A percentile compares a stretch with the other conserved stretches of the same genome.
These are phyloP conservation scores for Ustilago sp. DNA, from an alignment of 1,284 basidiomycete species.

Conservation along the genomic window DNA sequence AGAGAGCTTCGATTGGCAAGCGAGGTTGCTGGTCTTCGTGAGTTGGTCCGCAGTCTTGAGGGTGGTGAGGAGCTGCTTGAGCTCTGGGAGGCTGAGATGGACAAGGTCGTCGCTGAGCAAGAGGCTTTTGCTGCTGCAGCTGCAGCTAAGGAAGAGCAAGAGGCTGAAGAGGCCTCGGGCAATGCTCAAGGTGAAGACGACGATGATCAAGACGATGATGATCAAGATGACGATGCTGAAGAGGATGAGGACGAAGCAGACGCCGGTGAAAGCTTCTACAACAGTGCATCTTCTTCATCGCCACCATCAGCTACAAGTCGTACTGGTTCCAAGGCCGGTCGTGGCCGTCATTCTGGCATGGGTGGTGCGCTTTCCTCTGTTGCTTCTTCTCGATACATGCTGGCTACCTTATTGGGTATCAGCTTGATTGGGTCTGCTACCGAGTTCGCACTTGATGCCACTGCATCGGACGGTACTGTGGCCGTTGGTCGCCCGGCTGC, in stretches of 20 bases:
- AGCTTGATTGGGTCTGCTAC: slow-evolving; percentile 59
- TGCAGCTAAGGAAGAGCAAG: slow-evolving; percentile 51
- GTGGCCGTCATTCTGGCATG: slow-evolving; percentile 25
- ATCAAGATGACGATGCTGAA: slow-evolving; percentile 50
- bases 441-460: slow-evolving; percentile 41
- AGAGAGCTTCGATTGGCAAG: slow-evolving; percentile 60
- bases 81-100: slow-evolving; percentile 64
- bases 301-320: slow-evolving; percentile 40
- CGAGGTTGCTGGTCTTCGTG: slow-evolving; percentile 61
- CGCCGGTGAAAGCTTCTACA: slow-evolving; percentile 36
- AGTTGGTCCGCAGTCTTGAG: slow-evolving; percentile 62
- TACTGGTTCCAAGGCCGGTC: slow-evolving; percentile 23
- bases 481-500: slow-evolving; percentile 38
- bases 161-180: slow-evolving; percentile 33
- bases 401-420: slow-evolving; percentile 63
- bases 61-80: slow-evolving; percentile 67
- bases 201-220: slow-evolving; percentile 59
- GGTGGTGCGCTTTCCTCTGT: slow-evolving; percentile 27
- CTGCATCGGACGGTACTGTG: slow-evolving; percentile 20
- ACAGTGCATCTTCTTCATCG: slow-evolving; percentile 37
- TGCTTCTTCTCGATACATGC: slow-evolving; percentile 61
- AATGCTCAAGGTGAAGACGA: slow-evolving; percentile 44
- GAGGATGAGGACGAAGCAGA: slow-evolving; percentile 55
- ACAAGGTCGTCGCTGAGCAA: slow-evolving; percentile 53
- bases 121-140: slow-evolving; percentile 37